A percentile compares a stretch with the other conserved stretches of the same genome.
Evolutionary conservation across 768 basidiomycete species (phyloP).

Genomic region (Lactarius vividus): DNA sequence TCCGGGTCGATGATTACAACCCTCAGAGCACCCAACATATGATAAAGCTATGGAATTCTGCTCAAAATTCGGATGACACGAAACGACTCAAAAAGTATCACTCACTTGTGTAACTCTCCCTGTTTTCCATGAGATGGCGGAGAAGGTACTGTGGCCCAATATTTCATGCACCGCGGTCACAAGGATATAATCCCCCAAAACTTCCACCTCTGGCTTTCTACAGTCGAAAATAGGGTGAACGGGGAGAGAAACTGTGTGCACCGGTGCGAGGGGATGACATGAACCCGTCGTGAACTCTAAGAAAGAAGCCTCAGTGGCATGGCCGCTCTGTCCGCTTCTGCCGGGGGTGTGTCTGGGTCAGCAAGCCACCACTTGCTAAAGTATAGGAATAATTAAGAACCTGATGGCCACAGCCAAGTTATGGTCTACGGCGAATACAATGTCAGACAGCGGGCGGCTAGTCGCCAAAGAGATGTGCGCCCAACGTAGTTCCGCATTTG

Average conservation of each 20-base stretch:
- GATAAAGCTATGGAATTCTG: neutral
- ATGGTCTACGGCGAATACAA: conserved; percentile 17
- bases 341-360: neutral
- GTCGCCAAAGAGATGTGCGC: neutral
- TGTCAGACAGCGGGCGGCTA: neutral
- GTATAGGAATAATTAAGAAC: neutral
- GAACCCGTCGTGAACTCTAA: conserved; percentile 13
- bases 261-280: conserved; percentile 12
- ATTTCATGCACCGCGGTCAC: neutral
- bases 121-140: conserved; percentile 18
- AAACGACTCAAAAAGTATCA: neutral
- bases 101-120: conserved; percentile 11
- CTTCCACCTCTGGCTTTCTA: conserved; percentile 7
- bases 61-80: neutral
- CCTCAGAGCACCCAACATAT: conserved; percentile 2
- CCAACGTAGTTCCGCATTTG: conserved; percentile 5
- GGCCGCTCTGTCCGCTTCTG: neutral
- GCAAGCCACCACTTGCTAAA: neutral
- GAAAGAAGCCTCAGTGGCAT: neutral
- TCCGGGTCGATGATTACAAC: conserved; percentile 7
- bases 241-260: conserved; percentile 7
- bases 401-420: conserved; percentile 13
- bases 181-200: conserved; percentile 18
- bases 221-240: neutral
- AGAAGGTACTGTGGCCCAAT: neutral